These are phyloP conservation scores for Coniochaeta ligniaria DNA, from an alignment of 2,329 filamentous ascomycete species.

Conservation along the genomic window DNA sequence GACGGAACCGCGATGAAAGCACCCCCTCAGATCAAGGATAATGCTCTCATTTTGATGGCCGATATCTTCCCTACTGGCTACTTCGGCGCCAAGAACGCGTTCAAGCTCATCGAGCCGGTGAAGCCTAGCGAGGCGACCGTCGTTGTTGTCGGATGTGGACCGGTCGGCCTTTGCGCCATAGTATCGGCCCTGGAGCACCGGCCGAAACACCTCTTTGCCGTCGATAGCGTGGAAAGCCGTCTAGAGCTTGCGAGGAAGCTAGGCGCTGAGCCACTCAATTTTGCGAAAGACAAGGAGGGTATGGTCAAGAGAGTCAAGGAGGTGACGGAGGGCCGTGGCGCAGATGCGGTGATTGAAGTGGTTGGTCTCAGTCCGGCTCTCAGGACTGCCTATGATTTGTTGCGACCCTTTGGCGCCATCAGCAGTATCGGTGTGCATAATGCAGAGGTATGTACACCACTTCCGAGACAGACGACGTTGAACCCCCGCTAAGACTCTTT, in stretches of 20 bases:
- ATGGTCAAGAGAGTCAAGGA: slow-evolving; percentile 65
- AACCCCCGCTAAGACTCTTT: slow-evolving; percentile 13
- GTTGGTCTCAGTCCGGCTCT: slow-evolving; percentile 65
- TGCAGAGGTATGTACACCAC: slow-evolving; percentile 45
- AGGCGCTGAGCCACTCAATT: slow-evolving; percentile 80
- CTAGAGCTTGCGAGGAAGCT: slow-evolving; percentile 65
- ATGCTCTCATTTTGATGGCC: slow-evolving; percentile 78
- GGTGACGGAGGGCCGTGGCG: slow-evolving; percentile 71
- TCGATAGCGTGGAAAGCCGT: slow-evolving; percentile 70
- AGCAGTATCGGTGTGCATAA: slow-evolving; percentile 73
- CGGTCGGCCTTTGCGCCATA: slow-evolving; percentile 77
- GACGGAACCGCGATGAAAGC: slow-evolving; percentile 75
- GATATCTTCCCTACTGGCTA: slow-evolving; percentile 88
- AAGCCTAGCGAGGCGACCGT: slow-evolving; percentile 61
- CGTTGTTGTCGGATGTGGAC: slow-evolving; percentile 78
- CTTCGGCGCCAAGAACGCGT: slow-evolving; percentile 74
- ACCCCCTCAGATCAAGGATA: slow-evolving; percentile 62
- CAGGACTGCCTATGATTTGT: slow-evolving; percentile 61
- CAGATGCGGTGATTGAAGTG: slow-evolving; percentile 77
- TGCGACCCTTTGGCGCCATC: slow-evolving; percentile 67
- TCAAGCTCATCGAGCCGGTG: slow-evolving; percentile 48
- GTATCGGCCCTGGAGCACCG: slow-evolving; percentile 69
- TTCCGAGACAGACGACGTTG: neutral
- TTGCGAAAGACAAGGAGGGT: slow-evolving; percentile 56
- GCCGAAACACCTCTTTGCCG: slow-evolving; percentile 69